Evolutionary conservation across 202 grass and related monocot genomes (phyloP).

Genomic region (Dendrocalamus latiflorus): DNA sequence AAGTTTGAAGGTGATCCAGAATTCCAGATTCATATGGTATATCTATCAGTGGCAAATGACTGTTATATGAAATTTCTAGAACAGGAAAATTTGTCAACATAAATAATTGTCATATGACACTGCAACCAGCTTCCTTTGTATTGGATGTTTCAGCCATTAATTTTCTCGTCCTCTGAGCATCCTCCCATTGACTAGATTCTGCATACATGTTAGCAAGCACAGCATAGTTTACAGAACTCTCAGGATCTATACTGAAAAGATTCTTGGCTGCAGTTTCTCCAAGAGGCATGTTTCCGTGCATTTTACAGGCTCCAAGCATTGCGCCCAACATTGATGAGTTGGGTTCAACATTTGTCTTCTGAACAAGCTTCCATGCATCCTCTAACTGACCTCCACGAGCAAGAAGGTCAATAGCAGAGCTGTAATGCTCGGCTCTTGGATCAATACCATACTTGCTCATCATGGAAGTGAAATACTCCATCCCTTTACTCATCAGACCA

Average conservation of each 20-base stretch:
- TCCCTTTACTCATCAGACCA: slow-evolving; percentile 53
- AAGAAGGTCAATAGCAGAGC: slow-evolving; percentile 79
- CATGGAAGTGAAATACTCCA: slow-evolving; percentile 72
- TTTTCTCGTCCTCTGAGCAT: slow-evolving; percentile 54
- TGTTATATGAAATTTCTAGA: neutral
- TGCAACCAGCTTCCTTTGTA: slow-evolving; percentile 51
- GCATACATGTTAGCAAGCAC: slow-evolving; percentile 77
- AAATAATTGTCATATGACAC: slow-evolving; percentile 30
- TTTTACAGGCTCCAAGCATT: slow-evolving; percentile 70
- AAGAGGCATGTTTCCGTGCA: slow-evolving; percentile 48
- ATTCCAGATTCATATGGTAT: neutral
- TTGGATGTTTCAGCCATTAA: slow-evolving; percentile 43
- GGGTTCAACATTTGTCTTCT: slow-evolving; percentile 34
- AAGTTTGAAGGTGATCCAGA: neutral
- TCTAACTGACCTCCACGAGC: slow-evolving; percentile 64
- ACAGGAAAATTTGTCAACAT: neutral
- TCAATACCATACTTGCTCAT: slow-evolving; percentile 65
- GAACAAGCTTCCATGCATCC: slow-evolving; percentile 65
- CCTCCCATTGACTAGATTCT: slow-evolving; percentile 60
- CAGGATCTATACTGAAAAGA: slow-evolving; percentile 49
- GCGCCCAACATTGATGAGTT: slow-evolving; percentile 77
- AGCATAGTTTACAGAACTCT: slow-evolving; percentile 62
- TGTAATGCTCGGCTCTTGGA: slow-evolving; percentile 77
- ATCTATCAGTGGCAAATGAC: neutral
- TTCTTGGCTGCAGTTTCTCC: slow-evolving; percentile 50